phyloP scores from a whole-genome alignment of 768 basidiomycete genomes.

The Peribolospora baueri region DNA sequence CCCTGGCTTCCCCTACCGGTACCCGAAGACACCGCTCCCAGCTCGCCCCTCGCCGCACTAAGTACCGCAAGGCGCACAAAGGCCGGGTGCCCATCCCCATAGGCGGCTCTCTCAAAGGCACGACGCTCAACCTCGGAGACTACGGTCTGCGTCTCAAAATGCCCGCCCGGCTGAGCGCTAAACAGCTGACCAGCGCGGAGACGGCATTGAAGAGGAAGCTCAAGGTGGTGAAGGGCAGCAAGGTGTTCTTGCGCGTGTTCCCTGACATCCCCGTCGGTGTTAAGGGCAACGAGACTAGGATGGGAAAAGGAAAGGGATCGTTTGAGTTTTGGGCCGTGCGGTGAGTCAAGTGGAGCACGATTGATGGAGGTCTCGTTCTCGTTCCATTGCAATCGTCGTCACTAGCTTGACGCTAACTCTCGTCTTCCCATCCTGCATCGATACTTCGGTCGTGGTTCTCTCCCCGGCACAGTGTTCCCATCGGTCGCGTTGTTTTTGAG shows the following conservation, averaged over 20 bases:
- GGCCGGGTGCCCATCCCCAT: conserved; percentile 60
- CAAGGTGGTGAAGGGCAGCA: conserved; percentile 66
- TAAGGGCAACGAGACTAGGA: conserved; percentile 97
- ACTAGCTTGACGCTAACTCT: background rate
- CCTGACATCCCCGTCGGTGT: conserved; percentile 94
- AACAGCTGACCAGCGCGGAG: conserved; percentile 66
- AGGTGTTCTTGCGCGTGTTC: conserved; percentile 51
- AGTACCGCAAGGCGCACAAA: conserved; percentile 72
- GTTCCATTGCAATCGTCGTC: background rate
- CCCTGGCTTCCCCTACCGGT: too few relatives aligned
- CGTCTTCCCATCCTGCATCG: background rate
- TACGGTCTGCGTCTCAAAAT: conserved; percentile 68
- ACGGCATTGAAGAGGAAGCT: conserved; percentile 72
- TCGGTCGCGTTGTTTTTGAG: conserved; percentile 77
- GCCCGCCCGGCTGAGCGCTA: conserved; percentile 57
- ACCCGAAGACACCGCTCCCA: too few relatives aligned
- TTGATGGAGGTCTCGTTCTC: background rate
- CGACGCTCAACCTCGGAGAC: conserved; percentile 71
- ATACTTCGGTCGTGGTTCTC: background rate
- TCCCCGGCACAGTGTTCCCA: conserved; percentile 36
- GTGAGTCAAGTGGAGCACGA: conserved; percentile 23
- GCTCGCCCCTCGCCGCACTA: conserved; percentile 56
- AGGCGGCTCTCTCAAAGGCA: conserved; percentile 81
- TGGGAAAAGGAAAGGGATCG: conserved; percentile 97
- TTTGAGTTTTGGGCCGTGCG: conserved; percentile 95